A percentile compares a stretch with the other conserved stretches of the same genome.
phyloP scores from a whole-genome alignment of 371 early-diverging fungal species.

The Chytridium lagenaria region DNA sequence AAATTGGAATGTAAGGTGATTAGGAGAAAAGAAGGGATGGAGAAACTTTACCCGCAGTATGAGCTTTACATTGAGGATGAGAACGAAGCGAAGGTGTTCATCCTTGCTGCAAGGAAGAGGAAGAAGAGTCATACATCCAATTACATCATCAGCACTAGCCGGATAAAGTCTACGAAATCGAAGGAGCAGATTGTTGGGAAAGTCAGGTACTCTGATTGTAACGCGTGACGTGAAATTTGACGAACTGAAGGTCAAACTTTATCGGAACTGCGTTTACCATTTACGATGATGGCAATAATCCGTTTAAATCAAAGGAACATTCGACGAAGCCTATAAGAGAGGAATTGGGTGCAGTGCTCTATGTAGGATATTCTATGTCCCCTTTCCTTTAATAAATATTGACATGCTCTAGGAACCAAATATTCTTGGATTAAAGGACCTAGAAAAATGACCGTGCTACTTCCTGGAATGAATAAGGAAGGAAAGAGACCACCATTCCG shows the following conservation, averaged over 20 bases:
- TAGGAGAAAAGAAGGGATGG: conserved; percentile 72
- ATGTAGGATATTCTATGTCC: conserved; percentile 60
- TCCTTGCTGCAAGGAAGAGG: conserved; percentile 74
- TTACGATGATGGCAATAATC: conserved; percentile 72
- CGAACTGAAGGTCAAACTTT: conserved; percentile 78
- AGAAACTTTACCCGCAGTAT: conserved; percentile 72
- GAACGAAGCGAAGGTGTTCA: conserved; percentile 47
- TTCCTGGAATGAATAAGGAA: conserved; percentile 72
- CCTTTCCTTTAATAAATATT: not conserved
- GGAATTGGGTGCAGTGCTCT: conserved; percentile 81
- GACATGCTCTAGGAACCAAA: conserved; percentile 75
- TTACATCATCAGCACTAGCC: conserved; percentile 71
- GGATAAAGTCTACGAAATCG: conserved; percentile 31
- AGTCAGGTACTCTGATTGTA: conserved; percentile 55
- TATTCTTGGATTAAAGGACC: conserved; percentile 90
- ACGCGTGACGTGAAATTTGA: too few species aligned
- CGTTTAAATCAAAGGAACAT: conserved; percentile 35
- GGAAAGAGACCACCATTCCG: conserved; percentile 69
- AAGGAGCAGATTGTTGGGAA: conserved; percentile 58
- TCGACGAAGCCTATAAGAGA: conserved; percentile 41
- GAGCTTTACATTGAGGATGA: conserved; percentile 74
- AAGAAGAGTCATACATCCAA: conserved; percentile 72
- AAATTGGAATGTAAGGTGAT: conserved; percentile 78
- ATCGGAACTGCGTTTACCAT: conserved; percentile 84
- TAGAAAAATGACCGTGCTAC: conserved; percentile 86